Evolutionary conservation across 192 early-diverging fungal species (phyloP).

Genomic region (Phycomyces blakesleeanus): DNA sequence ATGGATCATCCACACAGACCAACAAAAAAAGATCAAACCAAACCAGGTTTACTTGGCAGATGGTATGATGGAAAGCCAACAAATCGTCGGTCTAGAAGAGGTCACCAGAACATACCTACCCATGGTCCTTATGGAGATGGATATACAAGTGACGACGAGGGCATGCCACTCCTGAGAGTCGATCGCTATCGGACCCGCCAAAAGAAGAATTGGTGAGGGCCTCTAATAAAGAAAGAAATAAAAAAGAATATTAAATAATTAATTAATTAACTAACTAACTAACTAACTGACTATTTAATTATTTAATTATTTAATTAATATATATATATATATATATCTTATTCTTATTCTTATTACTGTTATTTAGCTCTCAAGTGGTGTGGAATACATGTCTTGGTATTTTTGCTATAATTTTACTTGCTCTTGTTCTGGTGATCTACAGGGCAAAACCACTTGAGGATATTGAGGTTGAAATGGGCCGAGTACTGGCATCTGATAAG

Average conservation of each 20-base stretch:
- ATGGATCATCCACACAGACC: slow-evolving; percentile 18
- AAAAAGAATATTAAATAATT: too few relatives aligned
- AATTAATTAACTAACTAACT: too few relatives aligned
- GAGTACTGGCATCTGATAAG: slow-evolving; percentile 62
- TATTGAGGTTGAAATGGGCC: slow-evolving; percentile 38
- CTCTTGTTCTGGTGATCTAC: slow-evolving; percentile 10
- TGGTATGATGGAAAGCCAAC: background rate
- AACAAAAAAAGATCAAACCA: background rate
- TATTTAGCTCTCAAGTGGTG: slow-evolving; percentile 8
- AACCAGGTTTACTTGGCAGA: background rate
- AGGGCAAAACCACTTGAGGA: slow-evolving; percentile 16
- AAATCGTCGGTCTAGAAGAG: slow-evolving; percentile 3
- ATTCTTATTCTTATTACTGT: too few relatives aligned
- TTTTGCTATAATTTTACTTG: background rate
- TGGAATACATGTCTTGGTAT: slow-evolving; percentile 2
- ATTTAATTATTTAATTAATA: too few relatives aligned
- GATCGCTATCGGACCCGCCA: background rate
- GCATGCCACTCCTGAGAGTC: slow-evolving; percentile 11
- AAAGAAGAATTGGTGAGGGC: slow-evolving; percentile 1
- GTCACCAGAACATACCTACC: background rate
- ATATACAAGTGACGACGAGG: slow-evolving; percentile 31
- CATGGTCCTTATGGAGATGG: slow-evolving; percentile 17
- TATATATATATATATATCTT: too few relatives aligned
- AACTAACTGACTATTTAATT: too few relatives aligned
- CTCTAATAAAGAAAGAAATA: too few relatives aligned